Evolutionary conservation across 495 filamentous ascomycete species (phyloP), one percentile per base, ranked within the genome.

Genomic region (Daldinia loculata): DNA sequence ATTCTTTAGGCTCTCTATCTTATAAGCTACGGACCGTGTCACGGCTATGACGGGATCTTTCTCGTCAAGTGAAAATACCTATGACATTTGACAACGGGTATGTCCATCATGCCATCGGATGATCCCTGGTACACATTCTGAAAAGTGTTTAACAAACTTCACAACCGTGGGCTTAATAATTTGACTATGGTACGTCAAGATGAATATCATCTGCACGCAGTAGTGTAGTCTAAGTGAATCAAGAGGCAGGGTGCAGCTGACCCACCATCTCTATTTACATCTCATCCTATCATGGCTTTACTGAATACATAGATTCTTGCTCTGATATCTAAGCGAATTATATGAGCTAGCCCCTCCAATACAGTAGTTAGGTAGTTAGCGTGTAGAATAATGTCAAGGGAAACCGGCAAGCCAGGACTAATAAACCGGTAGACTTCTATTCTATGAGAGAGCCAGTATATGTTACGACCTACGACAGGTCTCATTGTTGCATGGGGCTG

Each of bases 361-460:
- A n/a, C n/a, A n/a, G n/a, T n/a, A n/a, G n/a, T n/a, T n/a, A n/a
- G 38, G 1, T 32, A 32, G 29, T 48, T 39, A 45, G 56, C 36
- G 41, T 36, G 17, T 15, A 30, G 48, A 43, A 34, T 9, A 53
- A 22, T 27, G 41, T 53, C 52, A 62, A 19, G 34, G 63, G 56
- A 60, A 71, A 66, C 48, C 63, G 59, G 63, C 63, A 67, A 55
- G 41, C n/a, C 41, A 45, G 41, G 24, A 22, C 17, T 45, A 45
- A 17, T 45, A 45, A 17, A 17, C 38, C 38, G 38, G 38, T 41
- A 15, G 57, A 52, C 50, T 53, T 53, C 27, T 22, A 6, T 29
- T 34, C 52, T 74, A 29, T 63, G 48, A 69, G 57, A 41, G 66
- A 66, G 14, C 57, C 62, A 67, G 63, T 66, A 56, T 60, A 50